Conservation (phyloP, 495 filamentous ascomycete genomes). For the Xanthoparmelia taractica region DNA sequence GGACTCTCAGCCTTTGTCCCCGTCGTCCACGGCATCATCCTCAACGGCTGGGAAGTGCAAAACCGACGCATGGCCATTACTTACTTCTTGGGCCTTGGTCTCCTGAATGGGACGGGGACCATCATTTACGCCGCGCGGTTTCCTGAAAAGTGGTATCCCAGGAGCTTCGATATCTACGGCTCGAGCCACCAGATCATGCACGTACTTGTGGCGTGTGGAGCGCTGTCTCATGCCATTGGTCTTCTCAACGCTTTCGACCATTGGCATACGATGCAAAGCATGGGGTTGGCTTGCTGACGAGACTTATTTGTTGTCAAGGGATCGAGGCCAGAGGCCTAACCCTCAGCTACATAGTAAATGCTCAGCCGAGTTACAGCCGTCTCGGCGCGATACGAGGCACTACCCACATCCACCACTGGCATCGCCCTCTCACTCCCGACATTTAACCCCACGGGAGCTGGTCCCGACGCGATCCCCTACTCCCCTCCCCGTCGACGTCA, state of each 20-base stretch:
- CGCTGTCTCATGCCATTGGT: slow-evolving; percentile 37
- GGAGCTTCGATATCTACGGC: slow-evolving; percentile 18
- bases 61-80: slow-evolving; percentile 32
- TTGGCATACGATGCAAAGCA: background rate
- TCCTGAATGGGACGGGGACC: slow-evolving; percentile 36
- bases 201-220: slow-evolving; percentile 40
- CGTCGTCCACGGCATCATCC: slow-evolving; percentile 33
- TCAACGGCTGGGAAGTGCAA: slow-evolving; percentile 35
- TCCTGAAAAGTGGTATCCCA: slow-evolving; percentile 19
- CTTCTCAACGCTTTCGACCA: slow-evolving; percentile 42
- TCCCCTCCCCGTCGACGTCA: too few relatives aligned
- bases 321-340: too few relatives aligned
- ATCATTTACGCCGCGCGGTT: slow-evolving; percentile 31
- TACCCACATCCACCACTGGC: too few relatives aligned
- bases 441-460: too few relatives aligned
- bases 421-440: too few relatives aligned
- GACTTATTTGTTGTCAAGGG: background rate
- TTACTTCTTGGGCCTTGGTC: slow-evolving; percentile 34
- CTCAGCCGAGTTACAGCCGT: too few relatives aligned
- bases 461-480: too few relatives aligned
- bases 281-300: background rate
- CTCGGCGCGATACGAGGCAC: too few relatives aligned
- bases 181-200: slow-evolving; percentile 30
- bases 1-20: slow-evolving; percentile 38
- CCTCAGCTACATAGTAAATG: too few relatives aligned